Evolutionary conservation across 176 grass and related monocot species (phyloP).

Genomic region (Aegilops bicornis): DNA sequence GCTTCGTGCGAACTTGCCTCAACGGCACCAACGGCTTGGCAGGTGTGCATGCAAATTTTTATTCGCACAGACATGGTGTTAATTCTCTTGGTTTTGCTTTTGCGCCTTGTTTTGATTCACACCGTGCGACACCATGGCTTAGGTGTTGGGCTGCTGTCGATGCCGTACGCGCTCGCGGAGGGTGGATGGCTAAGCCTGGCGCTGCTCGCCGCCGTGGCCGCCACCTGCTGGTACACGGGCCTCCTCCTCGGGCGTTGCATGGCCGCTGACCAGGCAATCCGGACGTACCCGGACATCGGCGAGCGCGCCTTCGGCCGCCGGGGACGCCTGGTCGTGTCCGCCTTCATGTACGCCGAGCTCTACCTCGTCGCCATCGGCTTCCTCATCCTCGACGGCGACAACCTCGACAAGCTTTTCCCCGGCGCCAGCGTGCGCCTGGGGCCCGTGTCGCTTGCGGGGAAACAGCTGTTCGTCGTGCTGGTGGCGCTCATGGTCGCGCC

Average conservation of each 20-base stretch:
- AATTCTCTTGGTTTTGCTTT: not conserved
- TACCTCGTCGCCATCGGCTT: constrained; percentile 66
- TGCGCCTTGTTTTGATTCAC: not conserved
- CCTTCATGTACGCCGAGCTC: constrained; percentile 61
- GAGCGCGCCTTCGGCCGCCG: constrained; percentile 39
- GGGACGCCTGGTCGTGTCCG: constrained; percentile 39
- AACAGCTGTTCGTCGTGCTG: constrained; percentile 49
- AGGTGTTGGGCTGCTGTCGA: constrained; percentile 63
- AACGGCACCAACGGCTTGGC: constrained; percentile 57
- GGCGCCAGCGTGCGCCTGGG: constrained; percentile 25
- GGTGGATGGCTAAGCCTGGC: constrained; percentile 58
- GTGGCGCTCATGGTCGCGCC: constrained; percentile 38
- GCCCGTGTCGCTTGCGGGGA: constrained; percentile 25
- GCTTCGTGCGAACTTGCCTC: constrained; percentile 53
- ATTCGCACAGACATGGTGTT: not conserved
- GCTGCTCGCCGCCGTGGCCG: constrained; percentile 33
- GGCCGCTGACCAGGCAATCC: constrained; percentile 13
- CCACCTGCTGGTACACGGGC: constrained; percentile 60
- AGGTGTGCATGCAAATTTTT: not conserved
- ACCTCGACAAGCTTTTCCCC: constrained; percentile 60
- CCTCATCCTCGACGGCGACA: constrained; percentile 63
- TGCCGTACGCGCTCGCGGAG: constrained; percentile 57
- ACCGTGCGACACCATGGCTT: not conserved
- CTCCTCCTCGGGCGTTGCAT: constrained; percentile 65
- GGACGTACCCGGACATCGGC: constrained; percentile 59